Evolutionary conservation across 352 stramenopile species (phyloP), one percentile per base, ranked within the genome.

Genomic region (Aphanomyces cochlioides): DNA sequence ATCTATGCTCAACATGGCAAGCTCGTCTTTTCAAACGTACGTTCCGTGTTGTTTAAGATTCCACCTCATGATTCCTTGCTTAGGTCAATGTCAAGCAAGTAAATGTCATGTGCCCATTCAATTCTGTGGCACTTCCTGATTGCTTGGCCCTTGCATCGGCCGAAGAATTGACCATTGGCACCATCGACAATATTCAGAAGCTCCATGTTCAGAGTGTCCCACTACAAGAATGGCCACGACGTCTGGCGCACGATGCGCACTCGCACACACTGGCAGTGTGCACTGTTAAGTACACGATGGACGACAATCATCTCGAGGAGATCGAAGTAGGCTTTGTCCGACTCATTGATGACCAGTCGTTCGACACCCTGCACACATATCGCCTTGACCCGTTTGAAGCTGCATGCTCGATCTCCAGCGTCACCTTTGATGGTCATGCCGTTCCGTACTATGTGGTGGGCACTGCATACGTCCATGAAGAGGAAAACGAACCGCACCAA

Each of bases 161-260:
- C 75, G 88, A 90, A 66, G 93, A 94, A 60, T 76, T 99, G 28
- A 96, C 91, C 5, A 96, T 99, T 56, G 97, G 97, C 39, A 98
- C 93, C 4, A 98, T 99, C 47, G 96, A 99, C 74, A 92, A 99
- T 74, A 99, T 99, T 73, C 96, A 99, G 74, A 99, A 99, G 74
- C 86, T 99, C 43, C 97, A 99, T 80, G 98, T 99, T 57, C 96
- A 98, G 67, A 98, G 96, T 40, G 94, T 97, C 68, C 91, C 88
- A 63, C 74, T 99, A 15, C 92, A 95, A 40, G 96, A 98, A 78
- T 96, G 91, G 77, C 93, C 96, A 2, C 89, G 94, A 34, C 81
- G 92, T 67, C 97, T 99, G 73, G 85, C 90, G n/a, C 85, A 96
- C 64, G 86, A 92, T 50, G 67, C 77, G 3, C 74, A 89, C 39